Base-by-base conservation (phyloP, 805 yeast species). In the Monosporozyma siamensis region DNA sequence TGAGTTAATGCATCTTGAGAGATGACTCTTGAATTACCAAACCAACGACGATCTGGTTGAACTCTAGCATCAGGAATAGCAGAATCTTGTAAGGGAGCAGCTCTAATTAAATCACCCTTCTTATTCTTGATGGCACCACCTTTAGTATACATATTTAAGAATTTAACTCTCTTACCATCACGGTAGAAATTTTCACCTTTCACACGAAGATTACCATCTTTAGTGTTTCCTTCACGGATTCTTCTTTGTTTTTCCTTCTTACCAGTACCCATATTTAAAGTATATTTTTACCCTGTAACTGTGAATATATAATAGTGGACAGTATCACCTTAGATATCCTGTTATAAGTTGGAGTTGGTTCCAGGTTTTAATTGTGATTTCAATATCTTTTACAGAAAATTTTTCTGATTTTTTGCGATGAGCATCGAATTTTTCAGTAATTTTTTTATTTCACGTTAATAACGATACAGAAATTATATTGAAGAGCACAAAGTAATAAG, bases 151-250 rank as follows among this genome's bases (percentile, higher is more conserved):
- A 90, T 90, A 61, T 78, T 83, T 57, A 92, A 71, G 61, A 78
- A 86, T 63, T 85, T 81, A 46, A 89, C 95, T 59, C 85, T 85
- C 60, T 88, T 87, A 42, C 95, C 90, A 77, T 89, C 97, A 55
- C 87, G 70, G 69, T 90, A 90, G 66, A 90, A 90, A 70, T 90
- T 90, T 66, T 90, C 98, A 58, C 98, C 98, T 63, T 90, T 90
- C 41, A 86, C 94, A 48, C 95, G 80, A 44, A 92, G 74, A 56
- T 90, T 90, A 23, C 96, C 96, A 64, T 85, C 95, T 56, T 86
- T 75, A 52, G 78, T 71, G 54, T 81, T 85, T 42, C 82, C 82
- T 61, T 88, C 85, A 58, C 95, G 82, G 44, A 73, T 72, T 59
- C 96, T 77, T 69, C 98, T 81, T 56, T 72, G 74, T 63, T 83